Base-by-base conservation (phyloP, 2,329 filamentous ascomycete species). In the Eutypella sp. region DNA sequence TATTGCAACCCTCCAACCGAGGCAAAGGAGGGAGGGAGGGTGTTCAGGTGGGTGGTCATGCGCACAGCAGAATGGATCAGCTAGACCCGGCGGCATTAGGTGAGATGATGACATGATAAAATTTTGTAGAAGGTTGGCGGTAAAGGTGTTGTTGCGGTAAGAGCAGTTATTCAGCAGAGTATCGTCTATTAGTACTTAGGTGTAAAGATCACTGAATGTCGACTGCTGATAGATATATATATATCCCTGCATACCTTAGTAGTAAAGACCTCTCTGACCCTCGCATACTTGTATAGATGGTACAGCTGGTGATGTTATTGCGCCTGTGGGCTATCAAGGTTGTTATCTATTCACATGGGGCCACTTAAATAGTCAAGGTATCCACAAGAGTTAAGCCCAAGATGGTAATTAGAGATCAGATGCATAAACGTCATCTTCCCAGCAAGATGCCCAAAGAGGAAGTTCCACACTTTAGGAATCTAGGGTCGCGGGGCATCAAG, bases 1-100 rank as follows among this genome's bases (percentile, higher is more conserved):
- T 34, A 39, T 39, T 39, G 36, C 36, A 39, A 39, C 36, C 20
- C 36, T 39, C 36, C 20, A 39, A 23, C 36, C 22, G 25, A 29
- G 7, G 25, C 23, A 22, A 22, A 10, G 22, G 36, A 19, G 23
- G 13, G 36, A 39, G 23, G 36, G 36, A 20, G 36, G 36, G n/a
- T n/a, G n/a, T n/a, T n/a, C n/a, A n/a, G n/a, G n/a, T n/a, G n/a
- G n/a, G n/a, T n/a, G 22, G 36, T 39, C 36, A 39, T 39, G 36
- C 36, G 36, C 11, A 33, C 10, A 8, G 23, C 20, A 5, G 2
- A 24, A 39, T 19, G 7, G 19, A 24, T n/a, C 19, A 7, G 16
- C 16, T n/a, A 20, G 7, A 9, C n/a, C 11, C n/a, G 36, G 5
- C n/a, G n/a, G n/a, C 7, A 5, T 38, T 39, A 22, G 20, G 36